Evolutionary conservation across 2,329 filamentous ascomycete genomes (phyloP).

Genomic region (Teratosphaeriaceae sp.): DNA sequence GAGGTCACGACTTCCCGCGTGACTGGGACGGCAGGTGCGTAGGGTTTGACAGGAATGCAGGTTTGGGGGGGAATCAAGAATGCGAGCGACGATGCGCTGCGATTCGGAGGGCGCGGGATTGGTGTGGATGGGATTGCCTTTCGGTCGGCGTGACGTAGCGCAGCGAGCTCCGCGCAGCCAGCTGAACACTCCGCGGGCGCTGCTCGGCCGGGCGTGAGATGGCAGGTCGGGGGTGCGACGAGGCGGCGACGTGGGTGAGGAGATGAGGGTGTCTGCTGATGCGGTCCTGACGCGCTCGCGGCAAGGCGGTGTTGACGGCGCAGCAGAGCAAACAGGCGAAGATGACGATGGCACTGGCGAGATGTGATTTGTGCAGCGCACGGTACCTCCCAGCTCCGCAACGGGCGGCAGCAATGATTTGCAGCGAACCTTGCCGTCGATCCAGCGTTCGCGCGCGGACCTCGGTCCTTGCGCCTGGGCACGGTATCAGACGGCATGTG

Average conservation of each 20-base stretch:
- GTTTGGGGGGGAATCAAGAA: background rate
- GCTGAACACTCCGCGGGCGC: background rate
- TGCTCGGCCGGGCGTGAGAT: background rate
- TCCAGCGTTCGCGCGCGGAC: background rate
- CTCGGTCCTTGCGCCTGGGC: too few species aligned
- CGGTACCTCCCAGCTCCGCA: background rate
- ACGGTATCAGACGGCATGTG: background rate
- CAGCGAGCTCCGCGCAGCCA: background rate
- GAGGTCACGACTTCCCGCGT: background rate
- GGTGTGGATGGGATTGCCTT: background rate
- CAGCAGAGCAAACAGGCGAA: too few species aligned
- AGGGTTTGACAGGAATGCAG: background rate
- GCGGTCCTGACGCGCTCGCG: too few species aligned
- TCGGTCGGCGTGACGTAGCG: background rate
- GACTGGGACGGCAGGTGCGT: background rate
- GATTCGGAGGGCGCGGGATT: too few species aligned
- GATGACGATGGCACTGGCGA: too few species aligned
- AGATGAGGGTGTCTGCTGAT: too few species aligned
- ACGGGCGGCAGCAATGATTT: background rate
- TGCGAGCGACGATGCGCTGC: background rate
- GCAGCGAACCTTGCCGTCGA: background rate
- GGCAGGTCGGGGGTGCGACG: too few species aligned
- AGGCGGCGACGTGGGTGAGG: too few species aligned
- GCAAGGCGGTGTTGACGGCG: too few species aligned
- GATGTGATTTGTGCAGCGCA: too few species aligned